phyloP scores from a whole-genome alignment of 2,329 filamentous ascomycete species.

The Knufia petricola region DNA sequence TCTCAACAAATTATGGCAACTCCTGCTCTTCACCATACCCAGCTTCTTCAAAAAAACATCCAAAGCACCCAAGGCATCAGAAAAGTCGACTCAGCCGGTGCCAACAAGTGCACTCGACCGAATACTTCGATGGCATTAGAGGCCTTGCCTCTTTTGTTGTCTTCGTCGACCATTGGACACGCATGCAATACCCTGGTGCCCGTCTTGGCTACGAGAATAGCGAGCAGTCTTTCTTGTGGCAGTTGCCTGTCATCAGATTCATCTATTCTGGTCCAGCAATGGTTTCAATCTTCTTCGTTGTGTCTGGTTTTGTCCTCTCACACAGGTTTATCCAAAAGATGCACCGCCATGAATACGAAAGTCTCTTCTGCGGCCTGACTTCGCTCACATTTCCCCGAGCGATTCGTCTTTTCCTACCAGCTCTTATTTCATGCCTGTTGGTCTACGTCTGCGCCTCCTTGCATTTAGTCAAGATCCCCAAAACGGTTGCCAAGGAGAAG shows the following conservation, averaged over 20 bases:
- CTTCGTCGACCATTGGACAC: slow-evolving; percentile 19
- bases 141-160: slow-evolving; percentile 25
- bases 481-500: not conserved
- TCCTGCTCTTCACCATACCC: not conserved
- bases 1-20: not conserved
- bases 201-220: slow-evolving; percentile 1
- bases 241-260: slow-evolving; percentile 7
- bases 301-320: slow-evolving; percentile 40
- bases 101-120: not conserved
- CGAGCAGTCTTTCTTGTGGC: slow-evolving; percentile 1
- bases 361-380: slow-evolving; percentile 30
- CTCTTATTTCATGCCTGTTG: slow-evolving; percentile 3
- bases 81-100: not conserved
- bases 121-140: slow-evolving; percentile 23
- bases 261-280: slow-evolving; percentile 18
- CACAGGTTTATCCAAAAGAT: slow-evolving; percentile 33
- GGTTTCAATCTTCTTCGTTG: slow-evolving; percentile 40
- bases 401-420: slow-evolving; percentile 6
- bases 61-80: not conserved
- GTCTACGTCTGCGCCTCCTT: not conserved
- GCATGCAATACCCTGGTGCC: not conserved
- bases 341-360: slow-evolving; percentile 28
- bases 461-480: not conserved
- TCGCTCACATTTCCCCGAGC: slow-evolving; percentile 5
- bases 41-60: not conserved